These are phyloP conservation scores for Colletotrichum echinochloae DNA, from an alignment of 2,329 filamentous ascomycete species.

Conservation along the genomic window DNA sequence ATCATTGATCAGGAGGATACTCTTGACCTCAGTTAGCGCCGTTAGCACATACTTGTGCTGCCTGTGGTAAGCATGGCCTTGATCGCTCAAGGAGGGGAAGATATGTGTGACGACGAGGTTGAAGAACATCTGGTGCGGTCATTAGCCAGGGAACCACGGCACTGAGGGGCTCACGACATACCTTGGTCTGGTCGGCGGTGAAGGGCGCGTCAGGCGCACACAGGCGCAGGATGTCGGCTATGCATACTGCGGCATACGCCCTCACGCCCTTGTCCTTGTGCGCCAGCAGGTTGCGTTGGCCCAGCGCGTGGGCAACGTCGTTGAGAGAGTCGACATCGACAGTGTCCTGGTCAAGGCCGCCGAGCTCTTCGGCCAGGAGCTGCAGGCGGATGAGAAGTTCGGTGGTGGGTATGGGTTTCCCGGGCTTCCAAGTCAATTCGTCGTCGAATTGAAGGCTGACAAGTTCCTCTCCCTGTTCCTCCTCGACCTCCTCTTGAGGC, in stretches of 20 bases:
- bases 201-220: constrained; percentile 97
- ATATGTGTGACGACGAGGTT: constrained; percentile 86
- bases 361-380: constrained; percentile 83
- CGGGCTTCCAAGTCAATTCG: constrained; percentile 89
- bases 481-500: constrained; percentile 40
- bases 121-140: constrained; percentile 83
- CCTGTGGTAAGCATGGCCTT: constrained; percentile 88
- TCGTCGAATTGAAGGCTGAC: constrained; percentile 81
- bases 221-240: constrained; percentile 92
- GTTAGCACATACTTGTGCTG: constrained; percentile 93
- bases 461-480: constrained; percentile 43
- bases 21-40: constrained; percentile 93
- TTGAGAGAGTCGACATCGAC: constrained; percentile 85
- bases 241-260: constrained; percentile 87
- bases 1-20: constrained; percentile 90
- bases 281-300: constrained; percentile 81
- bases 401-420: constrained; percentile 86
- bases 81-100: constrained; percentile 86
- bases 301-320: constrained; percentile 87
- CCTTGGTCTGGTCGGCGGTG: constrained; percentile 89
- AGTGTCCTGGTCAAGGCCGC: constrained; percentile 87
- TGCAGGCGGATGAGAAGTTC: constrained; percentile 87
- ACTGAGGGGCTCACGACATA: constrained; percentile 54
- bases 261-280: constrained; percentile 96
- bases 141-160: constrained; percentile 19